phyloP scores from a whole-genome alignment of 1,139 yeast species.

The Debaryomyces udenii region DNA sequence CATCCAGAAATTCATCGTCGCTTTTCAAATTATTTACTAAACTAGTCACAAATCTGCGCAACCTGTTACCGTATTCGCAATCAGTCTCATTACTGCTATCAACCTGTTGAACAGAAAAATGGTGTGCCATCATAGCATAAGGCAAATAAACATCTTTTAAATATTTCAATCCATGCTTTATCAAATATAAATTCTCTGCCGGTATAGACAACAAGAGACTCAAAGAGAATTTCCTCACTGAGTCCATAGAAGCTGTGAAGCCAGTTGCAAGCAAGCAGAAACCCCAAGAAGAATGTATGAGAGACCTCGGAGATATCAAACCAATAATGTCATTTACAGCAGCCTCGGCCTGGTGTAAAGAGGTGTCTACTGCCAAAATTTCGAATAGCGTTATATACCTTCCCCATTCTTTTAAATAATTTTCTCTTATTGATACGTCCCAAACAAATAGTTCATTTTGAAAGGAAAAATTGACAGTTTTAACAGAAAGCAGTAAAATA shows the following conservation, averaged over 20 bases:
- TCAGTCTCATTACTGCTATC: slow-evolving; percentile 22
- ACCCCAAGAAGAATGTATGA: slow-evolving; percentile 73
- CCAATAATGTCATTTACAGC: slow-evolving; percentile 66
- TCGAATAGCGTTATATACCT: slow-evolving; percentile 75
- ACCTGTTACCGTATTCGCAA: slow-evolving; percentile 63
- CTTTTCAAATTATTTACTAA: slow-evolving; percentile 42
- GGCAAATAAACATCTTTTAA: slow-evolving; percentile 61
- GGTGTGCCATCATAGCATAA: slow-evolving; percentile 64
- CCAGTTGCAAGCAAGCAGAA: slow-evolving; percentile 75
- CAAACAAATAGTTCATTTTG: slow-evolving; percentile 50
- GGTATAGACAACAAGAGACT: slow-evolving; percentile 59
- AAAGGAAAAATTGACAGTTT: slow-evolving; percentile 43
- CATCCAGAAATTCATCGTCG: slow-evolving; percentile 26
- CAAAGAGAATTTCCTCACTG: slow-evolving; percentile 69
- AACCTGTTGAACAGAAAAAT: slow-evolving; percentile 47
- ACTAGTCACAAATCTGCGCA: slow-evolving; percentile 51
- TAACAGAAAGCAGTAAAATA: slow-evolving; percentile 64
- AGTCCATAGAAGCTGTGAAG: slow-evolving; percentile 74
- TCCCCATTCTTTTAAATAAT: slow-evolving; percentile 62
- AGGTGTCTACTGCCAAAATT: slow-evolving; percentile 81
- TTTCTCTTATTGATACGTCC: slow-evolving; percentile 32
- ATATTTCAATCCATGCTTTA: slow-evolving; percentile 48
- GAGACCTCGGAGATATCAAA: slow-evolving; percentile 53
- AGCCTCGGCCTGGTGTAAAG: slow-evolving; percentile 84
- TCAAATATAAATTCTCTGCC: slow-evolving; percentile 50